Evolutionary conservation across 768 basidiomycete species (phyloP).

Genomic region (Tulasnella sp.): DNA sequence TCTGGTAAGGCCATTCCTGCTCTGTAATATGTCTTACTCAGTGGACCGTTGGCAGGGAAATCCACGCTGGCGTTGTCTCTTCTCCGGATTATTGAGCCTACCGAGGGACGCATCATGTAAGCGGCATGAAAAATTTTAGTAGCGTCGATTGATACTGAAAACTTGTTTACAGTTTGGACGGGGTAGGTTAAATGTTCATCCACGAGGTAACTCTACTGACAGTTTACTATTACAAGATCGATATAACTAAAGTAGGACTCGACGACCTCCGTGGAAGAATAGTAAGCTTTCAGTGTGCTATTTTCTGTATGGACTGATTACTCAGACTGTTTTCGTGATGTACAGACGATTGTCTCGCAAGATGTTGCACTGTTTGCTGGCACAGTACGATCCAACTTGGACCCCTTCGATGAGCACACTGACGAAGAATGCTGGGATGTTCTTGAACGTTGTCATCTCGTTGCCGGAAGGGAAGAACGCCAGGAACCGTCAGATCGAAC

Average conservation of each 20-base stretch:
- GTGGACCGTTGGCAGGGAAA: slow-evolving; percentile 31
- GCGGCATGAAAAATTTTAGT: slow-evolving; percentile 16
- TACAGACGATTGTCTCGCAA: slow-evolving; percentile 60
- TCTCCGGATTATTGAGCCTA: slow-evolving; percentile 50
- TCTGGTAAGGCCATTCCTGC: slow-evolving; percentile 32
- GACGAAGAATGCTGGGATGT: slow-evolving; percentile 52
- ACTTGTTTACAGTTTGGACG: slow-evolving; percentile 39
- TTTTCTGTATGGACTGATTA: background rate
- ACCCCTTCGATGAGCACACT: slow-evolving; percentile 48
- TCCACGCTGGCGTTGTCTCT: slow-evolving; percentile 45
- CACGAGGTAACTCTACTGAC: background rate
- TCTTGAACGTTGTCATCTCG: slow-evolving; percentile 50
- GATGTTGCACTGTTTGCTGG: slow-evolving; percentile 65
- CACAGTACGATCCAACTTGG: slow-evolving; percentile 57
- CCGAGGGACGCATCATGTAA: slow-evolving; percentile 44
- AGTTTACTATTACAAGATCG: slow-evolving; percentile 28
- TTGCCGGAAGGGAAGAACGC: too few species aligned
- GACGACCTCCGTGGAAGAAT: slow-evolving; percentile 53
- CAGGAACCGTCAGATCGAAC: too few species aligned
- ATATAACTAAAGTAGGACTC: slow-evolving; percentile 52
- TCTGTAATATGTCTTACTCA: background rate
- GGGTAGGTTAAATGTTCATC: slow-evolving; percentile 18
- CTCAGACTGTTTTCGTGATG: background rate
- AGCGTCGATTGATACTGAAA: background rate
- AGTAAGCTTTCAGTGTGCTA: slow-evolving; percentile 27